Evolutionary conservation across 2,329 filamentous ascomycete species (phyloP).

Genomic region (Ophiostoma fasciatum): DNA sequence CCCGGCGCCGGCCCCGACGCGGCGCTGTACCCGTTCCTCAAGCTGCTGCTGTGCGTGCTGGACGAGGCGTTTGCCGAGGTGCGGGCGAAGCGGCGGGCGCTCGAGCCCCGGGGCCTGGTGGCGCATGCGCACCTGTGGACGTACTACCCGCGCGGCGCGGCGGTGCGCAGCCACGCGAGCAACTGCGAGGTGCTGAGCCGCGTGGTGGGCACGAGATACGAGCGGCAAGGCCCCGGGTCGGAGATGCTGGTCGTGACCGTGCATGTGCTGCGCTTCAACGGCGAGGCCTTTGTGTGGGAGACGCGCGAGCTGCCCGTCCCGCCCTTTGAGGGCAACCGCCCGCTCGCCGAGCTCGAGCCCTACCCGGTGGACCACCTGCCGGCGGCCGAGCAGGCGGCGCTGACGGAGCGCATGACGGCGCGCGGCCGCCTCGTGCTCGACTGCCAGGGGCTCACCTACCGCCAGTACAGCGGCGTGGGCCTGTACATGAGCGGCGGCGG

Average conservation of each 20-base stretch:
- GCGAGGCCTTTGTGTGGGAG: slow-evolving; percentile 26
- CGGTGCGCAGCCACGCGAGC: slow-evolving; percentile 23
- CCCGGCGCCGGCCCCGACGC: slow-evolving; percentile 8
- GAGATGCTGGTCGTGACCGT: slow-evolving; percentile 16
- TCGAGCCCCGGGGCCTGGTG: slow-evolving; percentile 24
- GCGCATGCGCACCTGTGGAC: slow-evolving; percentile 29
- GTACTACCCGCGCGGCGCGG: slow-evolving; percentile 24
- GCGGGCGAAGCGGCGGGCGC: slow-evolving; percentile 20
- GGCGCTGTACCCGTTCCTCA: slow-evolving; percentile 22
- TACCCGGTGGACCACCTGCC: slow-evolving; percentile 23
- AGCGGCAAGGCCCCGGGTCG: slow-evolving; percentile 4
- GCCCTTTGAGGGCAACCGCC: slow-evolving; percentile 24
- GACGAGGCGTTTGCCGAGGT: slow-evolving; percentile 28
- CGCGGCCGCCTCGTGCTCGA: slow-evolving; percentile 26
- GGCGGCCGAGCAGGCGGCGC: slow-evolving; percentile 15
- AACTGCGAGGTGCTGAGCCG: slow-evolving; percentile 28
- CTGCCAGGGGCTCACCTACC: slow-evolving; percentile 26
- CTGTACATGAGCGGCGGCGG: slow-evolving; percentile 14
- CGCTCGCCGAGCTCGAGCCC: slow-evolving; percentile 23
- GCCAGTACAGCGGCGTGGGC: slow-evolving; percentile 27
- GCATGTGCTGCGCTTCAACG: slow-evolving; percentile 25
- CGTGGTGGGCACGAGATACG: slow-evolving; percentile 21
- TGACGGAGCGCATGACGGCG: slow-evolving; percentile 17
- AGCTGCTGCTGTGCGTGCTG: slow-evolving; percentile 25
- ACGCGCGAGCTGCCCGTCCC: slow-evolving; percentile 18